Evolutionary conservation across 2,329 filamentous ascomycete genomes (phyloP).

Genomic region (Penicillium psychrosexuale): DNA sequence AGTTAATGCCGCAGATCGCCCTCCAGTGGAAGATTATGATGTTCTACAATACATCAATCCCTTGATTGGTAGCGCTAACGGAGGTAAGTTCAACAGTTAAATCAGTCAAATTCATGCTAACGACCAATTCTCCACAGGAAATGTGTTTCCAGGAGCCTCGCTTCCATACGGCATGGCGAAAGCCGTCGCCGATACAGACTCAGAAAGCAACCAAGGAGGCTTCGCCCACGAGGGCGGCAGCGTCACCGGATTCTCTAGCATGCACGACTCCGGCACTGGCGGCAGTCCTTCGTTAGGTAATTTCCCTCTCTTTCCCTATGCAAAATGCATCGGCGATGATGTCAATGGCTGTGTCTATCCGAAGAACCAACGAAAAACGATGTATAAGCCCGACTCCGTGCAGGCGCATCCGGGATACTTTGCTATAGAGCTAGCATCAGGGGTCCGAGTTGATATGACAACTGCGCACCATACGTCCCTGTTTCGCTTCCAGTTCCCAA

Average conservation of each 20-base stretch:
- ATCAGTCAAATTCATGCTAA: background rate
- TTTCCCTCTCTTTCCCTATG: slow-evolving; percentile 68
- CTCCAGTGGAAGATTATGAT: slow-evolving; percentile 33
- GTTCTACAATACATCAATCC: slow-evolving; percentile 49
- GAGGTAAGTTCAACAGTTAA: slow-evolving; percentile 30
- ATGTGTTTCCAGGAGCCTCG: slow-evolving; percentile 57
- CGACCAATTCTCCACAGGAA: slow-evolving; percentile 35
- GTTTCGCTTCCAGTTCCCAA: slow-evolving; percentile 63
- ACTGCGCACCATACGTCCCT: slow-evolving; percentile 61
- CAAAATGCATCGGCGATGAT: slow-evolving; percentile 57
- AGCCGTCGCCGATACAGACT: slow-evolving; percentile 54
- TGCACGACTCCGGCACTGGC: slow-evolving; percentile 53
- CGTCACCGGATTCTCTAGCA: slow-evolving; percentile 51
- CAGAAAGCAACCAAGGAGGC: slow-evolving; percentile 52
- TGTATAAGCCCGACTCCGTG: slow-evolving; percentile 52
- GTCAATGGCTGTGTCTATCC: slow-evolving; percentile 62
- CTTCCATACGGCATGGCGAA: slow-evolving; percentile 56
- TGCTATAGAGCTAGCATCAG: slow-evolving; percentile 56
- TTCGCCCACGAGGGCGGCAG: slow-evolving; percentile 53
- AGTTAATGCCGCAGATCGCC: slow-evolving; percentile 9
- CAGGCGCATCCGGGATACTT: slow-evolving; percentile 65
- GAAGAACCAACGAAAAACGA: slow-evolving; percentile 50
- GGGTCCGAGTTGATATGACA: slow-evolving; percentile 64
- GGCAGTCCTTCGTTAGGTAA: slow-evolving; percentile 64
- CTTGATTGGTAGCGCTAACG: slow-evolving; percentile 54